phyloP scores from a whole-genome alignment of 495 filamentous ascomycete species.

The Tuber indicum region DNA sequence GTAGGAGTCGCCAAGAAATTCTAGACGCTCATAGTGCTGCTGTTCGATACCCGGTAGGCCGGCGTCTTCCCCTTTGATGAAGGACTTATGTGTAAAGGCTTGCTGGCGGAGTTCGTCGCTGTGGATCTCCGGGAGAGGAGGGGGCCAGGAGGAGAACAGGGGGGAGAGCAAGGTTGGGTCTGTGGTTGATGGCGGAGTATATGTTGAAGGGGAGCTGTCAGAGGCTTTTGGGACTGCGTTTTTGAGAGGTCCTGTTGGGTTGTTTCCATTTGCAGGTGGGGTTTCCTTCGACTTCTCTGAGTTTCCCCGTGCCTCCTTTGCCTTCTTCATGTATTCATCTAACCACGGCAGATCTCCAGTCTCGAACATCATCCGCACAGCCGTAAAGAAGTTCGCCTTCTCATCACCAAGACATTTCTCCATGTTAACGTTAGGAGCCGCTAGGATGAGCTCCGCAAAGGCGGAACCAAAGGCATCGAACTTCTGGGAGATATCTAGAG shows the following conservation, averaged over 20 bases:
- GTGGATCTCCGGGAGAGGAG: conserved; percentile 31
- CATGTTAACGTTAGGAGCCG: conserved; percentile 15
- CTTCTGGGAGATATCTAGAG: conserved; percentile 11
- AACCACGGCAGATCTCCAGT: conserved; percentile 34
- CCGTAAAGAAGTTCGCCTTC: conserved; percentile 29
- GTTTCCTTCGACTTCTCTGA: conserved; percentile 8
- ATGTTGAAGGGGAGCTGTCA: background rate
- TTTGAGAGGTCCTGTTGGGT: background rate
- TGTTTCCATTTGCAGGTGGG: background rate
- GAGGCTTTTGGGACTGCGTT: conserved; percentile 11
- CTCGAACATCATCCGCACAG: conserved; percentile 31
- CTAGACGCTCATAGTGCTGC: conserved; percentile 50
- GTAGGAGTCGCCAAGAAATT: conserved; percentile 58
- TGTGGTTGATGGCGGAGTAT: conserved; percentile 4
- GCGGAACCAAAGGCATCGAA: conserved; percentile 30
- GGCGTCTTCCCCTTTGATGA: conserved; percentile 35
- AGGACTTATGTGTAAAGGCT: conserved; percentile 39
- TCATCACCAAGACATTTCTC: conserved; percentile 23
- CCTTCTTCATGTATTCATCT: background rate
- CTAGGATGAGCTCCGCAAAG: conserved; percentile 28
- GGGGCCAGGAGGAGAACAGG: conserved; percentile 25
- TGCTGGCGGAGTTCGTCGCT: conserved; percentile 30
- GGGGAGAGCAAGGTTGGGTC: conserved; percentile 3
- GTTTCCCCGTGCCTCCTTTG: conserved; percentile 3
- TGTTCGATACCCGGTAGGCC: conserved; percentile 26